Base-by-base conservation (phyloP, 2,329 filamentous ascomycete species). In the Sordariomycetes sp. region DNA sequence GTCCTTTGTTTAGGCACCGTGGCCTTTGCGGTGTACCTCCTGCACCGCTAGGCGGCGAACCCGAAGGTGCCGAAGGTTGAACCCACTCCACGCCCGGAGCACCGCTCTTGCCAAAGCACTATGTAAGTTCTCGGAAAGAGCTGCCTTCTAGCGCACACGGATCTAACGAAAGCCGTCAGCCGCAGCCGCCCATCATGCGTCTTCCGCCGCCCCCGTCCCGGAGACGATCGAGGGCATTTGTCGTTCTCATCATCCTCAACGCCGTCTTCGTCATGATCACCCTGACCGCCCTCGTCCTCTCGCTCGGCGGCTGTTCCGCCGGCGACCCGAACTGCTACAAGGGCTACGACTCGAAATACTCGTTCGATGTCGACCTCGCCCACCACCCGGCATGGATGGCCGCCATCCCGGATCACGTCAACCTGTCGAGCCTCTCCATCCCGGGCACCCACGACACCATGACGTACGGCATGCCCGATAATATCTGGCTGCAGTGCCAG, bases 361-460 rank as follows among this genome's bases (percentile, higher is more conserved):
- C 75, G 55, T 79, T 78, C 66, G 73, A 78, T 61, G 66, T 70
- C 43, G 64, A 70, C 59, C 61, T 61, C 34, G 64, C 66, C 37
- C 61, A 67, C 50, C 65, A 71, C 35, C 65, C 70, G 7, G 57
- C 61, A 43, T 79, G 77, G 77, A 79, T 79, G 77, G 66, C 66
- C 22, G 55, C 55, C 7, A 64, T 79, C 12, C 73, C 74, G 32
- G 73, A 79, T 65, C 61, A 66, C 28, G 66, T 70, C 40, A 68
- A 66, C 53, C 65, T 80, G 37, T 70, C 75, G 35, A 71, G 66
- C 55, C 69, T 80, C 50, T 78, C 76, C 53, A 73, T 80, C 59
- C 78, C 78, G 0, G 78, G 78, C 34, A 79, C 78, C 1, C 78
- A 80, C 67, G 77, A 80, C 65, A 79, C 77, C 25, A 74, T 80